These are phyloP conservation scores for Tubosaeta sp. DNA, from an alignment of 768 basidiomycete species.

Conservation along the genomic window DNA sequence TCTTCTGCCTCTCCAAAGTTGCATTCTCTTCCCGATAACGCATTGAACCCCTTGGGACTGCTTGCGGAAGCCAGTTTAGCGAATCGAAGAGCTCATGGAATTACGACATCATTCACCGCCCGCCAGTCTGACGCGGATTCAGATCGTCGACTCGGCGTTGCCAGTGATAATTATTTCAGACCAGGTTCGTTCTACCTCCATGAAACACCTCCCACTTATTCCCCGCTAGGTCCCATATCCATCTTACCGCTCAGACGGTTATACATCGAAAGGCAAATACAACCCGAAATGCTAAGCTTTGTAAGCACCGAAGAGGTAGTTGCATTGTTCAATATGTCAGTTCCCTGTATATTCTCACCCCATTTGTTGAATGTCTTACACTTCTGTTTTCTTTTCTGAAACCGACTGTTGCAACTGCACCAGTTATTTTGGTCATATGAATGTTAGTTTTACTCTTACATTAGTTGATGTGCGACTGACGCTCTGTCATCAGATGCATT, in stretches of 20 bases:
- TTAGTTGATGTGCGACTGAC: constrained; percentile 6
- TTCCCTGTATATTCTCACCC: constrained; percentile 9
- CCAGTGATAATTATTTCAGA: constrained; percentile 87
- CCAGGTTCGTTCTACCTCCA: constrained; percentile 53
- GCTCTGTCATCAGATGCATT: constrained; percentile 54
- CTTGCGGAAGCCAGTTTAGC: constrained; percentile 87
- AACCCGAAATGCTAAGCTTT: constrained; percentile 92
- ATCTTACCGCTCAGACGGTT: constrained; percentile 77
- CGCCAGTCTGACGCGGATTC: constrained; percentile 35
- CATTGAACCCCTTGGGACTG: constrained; percentile 87
- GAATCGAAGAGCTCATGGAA: constrained; percentile 58
- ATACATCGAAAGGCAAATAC: constrained; percentile 84
- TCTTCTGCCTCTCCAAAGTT: constrained; percentile 71
- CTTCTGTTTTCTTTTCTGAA: neutral
- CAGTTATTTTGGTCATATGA: constrained; percentile 75
- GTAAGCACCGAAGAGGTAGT: constrained; percentile 87
- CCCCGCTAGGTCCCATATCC: constrained; percentile 71
- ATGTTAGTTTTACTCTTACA: constrained; percentile 41
- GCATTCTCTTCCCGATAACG: constrained; percentile 88
- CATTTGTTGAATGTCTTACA: neutral
- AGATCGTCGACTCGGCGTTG: constrained; percentile 65
- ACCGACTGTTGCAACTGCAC: constrained; percentile 5
- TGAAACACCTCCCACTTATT: constrained; percentile 3
- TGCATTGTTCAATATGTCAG: constrained; percentile 85
- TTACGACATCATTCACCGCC: constrained; percentile 38